Evolutionary conservation across 2,329 filamentous ascomycete species (phyloP).

Genomic region (Stemphylium lycopersici): DNA sequence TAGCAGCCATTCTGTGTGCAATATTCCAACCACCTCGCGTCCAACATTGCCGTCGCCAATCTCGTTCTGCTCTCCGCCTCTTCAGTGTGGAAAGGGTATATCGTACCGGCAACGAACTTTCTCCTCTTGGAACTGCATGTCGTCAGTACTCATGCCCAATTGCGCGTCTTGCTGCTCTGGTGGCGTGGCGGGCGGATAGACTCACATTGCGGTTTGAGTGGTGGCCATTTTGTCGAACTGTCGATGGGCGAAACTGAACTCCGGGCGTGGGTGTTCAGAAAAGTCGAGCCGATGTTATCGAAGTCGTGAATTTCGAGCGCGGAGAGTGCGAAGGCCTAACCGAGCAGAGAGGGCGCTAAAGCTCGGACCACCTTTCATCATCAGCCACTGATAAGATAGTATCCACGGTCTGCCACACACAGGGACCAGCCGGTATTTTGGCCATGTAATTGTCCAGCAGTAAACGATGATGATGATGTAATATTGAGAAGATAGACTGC

Average conservation of each 20-base stretch:
- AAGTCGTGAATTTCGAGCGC: constrained; percentile 21
- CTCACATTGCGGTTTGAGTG: constrained; percentile 51
- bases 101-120: constrained; percentile 64
- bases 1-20: constrained; percentile 30
- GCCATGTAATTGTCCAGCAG: neutral
- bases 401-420: neutral
- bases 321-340: constrained; percentile 10
- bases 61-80: constrained; percentile 11
- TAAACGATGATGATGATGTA: neutral
- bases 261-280: constrained; percentile 42
- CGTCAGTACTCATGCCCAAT: constrained; percentile 31
- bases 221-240: constrained; percentile 50
- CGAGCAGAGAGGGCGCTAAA: constrained; percentile 11
- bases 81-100: constrained; percentile 25
- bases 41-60: neutral
- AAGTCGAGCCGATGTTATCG: constrained; percentile 41
- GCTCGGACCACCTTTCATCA: constrained; percentile 14
- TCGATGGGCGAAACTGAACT: constrained; percentile 45
- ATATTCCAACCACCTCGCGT: constrained; percentile 12
- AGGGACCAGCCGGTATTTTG: neutral
- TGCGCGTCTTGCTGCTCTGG: constrained; percentile 8
- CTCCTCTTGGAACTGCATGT: constrained; percentile 79
- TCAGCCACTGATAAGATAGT: constrained; percentile 11
- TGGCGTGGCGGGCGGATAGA: constrained; percentile 15
- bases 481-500: neutral